phyloP scores from a whole-genome alignment of 176 grass and related monocot genomes.

The Triticum dicoccoides region DNA sequence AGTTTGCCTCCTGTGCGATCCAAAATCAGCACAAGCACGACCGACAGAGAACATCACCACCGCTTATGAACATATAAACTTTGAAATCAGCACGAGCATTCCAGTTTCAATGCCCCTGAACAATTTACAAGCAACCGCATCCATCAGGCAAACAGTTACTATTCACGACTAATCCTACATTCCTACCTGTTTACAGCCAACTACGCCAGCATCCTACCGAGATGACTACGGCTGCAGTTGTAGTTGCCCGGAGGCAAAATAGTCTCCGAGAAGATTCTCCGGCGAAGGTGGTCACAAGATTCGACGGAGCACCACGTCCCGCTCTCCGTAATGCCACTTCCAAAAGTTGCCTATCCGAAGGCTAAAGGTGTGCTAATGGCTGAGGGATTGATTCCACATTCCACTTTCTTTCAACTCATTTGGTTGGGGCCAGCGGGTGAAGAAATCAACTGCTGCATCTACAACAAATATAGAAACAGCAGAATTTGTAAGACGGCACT shows the following conservation, averaged over 20 bases:
- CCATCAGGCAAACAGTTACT: slow-evolving; percentile 1
- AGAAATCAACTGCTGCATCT: slow-evolving; percentile 38
- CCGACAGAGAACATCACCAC: background rate
- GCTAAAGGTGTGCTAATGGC: background rate
- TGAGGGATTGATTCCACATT: slow-evolving; percentile 7
- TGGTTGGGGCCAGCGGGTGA: background rate
- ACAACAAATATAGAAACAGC: slow-evolving; percentile 18
- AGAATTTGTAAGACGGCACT: background rate
- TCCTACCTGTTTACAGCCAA: slow-evolving; percentile 49
- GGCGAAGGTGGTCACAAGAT: slow-evolving; percentile 21
- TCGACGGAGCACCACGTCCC: background rate
- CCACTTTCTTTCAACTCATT: slow-evolving; percentile 23
- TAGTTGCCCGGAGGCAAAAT: slow-evolving; percentile 14
- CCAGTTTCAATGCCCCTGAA: slow-evolving; percentile 12
- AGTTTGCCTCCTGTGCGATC: too few relatives aligned
- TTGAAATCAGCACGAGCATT: background rate
- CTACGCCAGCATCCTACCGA: slow-evolving; percentile 15
- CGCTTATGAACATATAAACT: slow-evolving; percentile 6
- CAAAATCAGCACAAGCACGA: background rate
- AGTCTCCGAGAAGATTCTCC: slow-evolving; percentile 1
- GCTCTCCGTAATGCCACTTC: background rate
- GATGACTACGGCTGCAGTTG: slow-evolving; percentile 13
- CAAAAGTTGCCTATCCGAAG: background rate
- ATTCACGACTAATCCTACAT: slow-evolving; percentile 18
- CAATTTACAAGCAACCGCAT: slow-evolving; percentile 18